A percentile compares a stretch with the other conserved stretches of the same genome.
phyloP scores from a whole-genome alignment of 2,329 filamentous ascomycete species.

The Cladosporium sp. region DNA sequence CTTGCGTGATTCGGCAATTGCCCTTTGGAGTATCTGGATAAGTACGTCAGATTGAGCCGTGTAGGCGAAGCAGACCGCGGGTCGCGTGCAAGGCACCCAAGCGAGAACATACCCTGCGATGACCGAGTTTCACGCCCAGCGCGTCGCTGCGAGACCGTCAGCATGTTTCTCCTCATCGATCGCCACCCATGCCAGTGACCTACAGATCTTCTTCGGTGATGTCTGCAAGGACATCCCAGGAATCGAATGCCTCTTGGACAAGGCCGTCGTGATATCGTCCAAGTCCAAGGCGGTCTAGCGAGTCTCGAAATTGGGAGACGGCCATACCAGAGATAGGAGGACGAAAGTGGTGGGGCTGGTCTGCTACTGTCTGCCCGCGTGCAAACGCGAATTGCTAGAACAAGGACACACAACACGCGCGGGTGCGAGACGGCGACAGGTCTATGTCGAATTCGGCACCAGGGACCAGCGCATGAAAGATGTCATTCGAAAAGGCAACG shows the following conservation, averaged over 20 bases:
- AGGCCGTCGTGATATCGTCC: slow-evolving; percentile 71
- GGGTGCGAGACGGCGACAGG: slow-evolving; percentile 5
- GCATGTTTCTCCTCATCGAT: neutral
- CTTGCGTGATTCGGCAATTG: slow-evolving; percentile 68
- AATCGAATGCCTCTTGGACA: slow-evolving; percentile 76
- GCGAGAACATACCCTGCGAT: slow-evolving; percentile 62
- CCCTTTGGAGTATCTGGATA: slow-evolving; percentile 75
- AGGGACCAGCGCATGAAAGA: neutral
- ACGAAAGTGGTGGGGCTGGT: slow-evolving; percentile 1
- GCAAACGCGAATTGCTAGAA: neutral
- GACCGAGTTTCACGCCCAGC: slow-evolving; percentile 73
- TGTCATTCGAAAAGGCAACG: slow-evolving; percentile 6
- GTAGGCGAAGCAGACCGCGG: no score
- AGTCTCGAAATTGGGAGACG: slow-evolving; percentile 54
- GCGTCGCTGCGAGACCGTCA: slow-evolving; percentile 52
- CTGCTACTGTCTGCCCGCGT: neutral
- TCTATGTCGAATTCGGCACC: neutral
- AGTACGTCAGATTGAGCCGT: neutral
- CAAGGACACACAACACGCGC: no score
- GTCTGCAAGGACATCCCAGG: slow-evolving; percentile 78
- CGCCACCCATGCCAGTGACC: slow-evolving; percentile 27
- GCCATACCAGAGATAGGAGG: neutral
- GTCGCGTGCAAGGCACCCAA: no score
- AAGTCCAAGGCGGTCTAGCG: slow-evolving; percentile 72
- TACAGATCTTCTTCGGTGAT: slow-evolving; percentile 82